Conservation (phyloP, 2,329 filamentous ascomycete genomes). For the Penicillium decumbens region DNA sequence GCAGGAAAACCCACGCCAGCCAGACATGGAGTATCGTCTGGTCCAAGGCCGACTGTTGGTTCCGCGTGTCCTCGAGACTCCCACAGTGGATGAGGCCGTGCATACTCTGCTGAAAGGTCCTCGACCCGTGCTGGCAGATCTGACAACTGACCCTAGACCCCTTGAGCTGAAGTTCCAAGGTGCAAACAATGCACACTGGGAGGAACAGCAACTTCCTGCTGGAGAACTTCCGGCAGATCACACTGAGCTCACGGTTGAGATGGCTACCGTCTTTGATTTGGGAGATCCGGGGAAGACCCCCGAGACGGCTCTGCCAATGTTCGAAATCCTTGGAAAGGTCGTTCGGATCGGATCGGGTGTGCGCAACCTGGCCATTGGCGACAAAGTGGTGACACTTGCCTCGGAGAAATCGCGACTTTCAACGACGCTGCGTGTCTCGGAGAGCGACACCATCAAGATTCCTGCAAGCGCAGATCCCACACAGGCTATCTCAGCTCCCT, state of each 20-base stretch:
- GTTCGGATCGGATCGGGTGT: conserved; percentile 10
- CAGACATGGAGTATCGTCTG: conserved; percentile 15
- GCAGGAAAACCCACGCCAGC: conserved; percentile 9
- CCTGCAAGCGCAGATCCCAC: conserved; percentile 6
- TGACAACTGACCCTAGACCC: conserved; percentile 6
- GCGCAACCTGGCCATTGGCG: conserved; percentile 10
- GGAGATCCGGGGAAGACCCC: conserved; percentile 6
- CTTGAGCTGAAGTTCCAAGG: conserved; percentile 13
- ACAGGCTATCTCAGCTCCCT: conserved; percentile 12
- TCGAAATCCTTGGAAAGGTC: conserved; percentile 13
- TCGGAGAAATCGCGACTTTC: conserved; percentile 8
- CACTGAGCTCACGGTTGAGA: conserved; percentile 13
- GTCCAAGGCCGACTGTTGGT: conserved; percentile 11
- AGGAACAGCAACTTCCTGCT: conserved; percentile 1
- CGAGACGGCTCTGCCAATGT: conserved; percentile 14
- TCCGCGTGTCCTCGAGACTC: conserved; percentile 10
- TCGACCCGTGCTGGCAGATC: conserved; percentile 8
- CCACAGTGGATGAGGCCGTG: conserved; percentile 14
- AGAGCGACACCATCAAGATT: conserved; percentile 13
- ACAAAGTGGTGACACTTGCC: conserved; percentile 13
- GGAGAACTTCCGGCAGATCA: conserved; percentile 6
- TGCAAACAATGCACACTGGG: conserved; percentile 8
- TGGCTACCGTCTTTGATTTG: conserved; percentile 14
- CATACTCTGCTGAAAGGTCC: conserved; percentile 14
- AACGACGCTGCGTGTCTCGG: conserved; percentile 9